phyloP scores from a whole-genome alignment of 495 filamentous ascomycete genomes.

The Filosporella fistucella region DNA sequence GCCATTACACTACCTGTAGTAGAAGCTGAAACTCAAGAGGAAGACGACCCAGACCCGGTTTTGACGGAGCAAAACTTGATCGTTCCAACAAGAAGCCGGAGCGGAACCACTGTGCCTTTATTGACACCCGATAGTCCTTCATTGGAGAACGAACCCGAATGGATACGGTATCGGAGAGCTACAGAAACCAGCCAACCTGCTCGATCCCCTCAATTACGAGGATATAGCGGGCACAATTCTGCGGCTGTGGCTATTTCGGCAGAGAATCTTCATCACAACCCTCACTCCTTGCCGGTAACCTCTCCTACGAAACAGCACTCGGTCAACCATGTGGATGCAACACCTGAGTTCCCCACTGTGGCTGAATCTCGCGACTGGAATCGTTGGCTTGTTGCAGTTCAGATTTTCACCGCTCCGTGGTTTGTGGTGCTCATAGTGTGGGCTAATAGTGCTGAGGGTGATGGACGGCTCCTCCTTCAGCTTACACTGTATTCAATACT shows the following conservation, averaged over 20 bases:
- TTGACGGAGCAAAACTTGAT: neutral
- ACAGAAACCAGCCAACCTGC: slow-evolving; percentile 5
- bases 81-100: slow-evolving; percentile 4
- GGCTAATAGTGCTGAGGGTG: slow-evolving; percentile 56
- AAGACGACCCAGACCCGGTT: slow-evolving; percentile 35
- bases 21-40: slow-evolving; percentile 53
- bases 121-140: slow-evolving; percentile 19
- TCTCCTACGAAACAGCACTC: neutral
- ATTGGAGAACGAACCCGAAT: slow-evolving; percentile 42
- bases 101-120: slow-evolving; percentile 7
- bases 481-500: slow-evolving; percentile 67
- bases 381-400: slow-evolving; percentile 80
- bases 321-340: neutral
- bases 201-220: slow-evolving; percentile 6
- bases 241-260: slow-evolving; percentile 19
- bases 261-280: slow-evolving; percentile 17
- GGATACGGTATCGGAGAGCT: slow-evolving; percentile 45
- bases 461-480: slow-evolving; percentile 43
- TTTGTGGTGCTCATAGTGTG: slow-evolving; percentile 76
- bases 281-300: slow-evolving; percentile 17
- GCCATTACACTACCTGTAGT: slow-evolving; percentile 92
- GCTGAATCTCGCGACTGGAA: slow-evolving; percentile 65
- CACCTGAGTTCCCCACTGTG: neutral
- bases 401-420: slow-evolving; percentile 83
- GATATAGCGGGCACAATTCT: slow-evolving; percentile 11